Evolutionary conservation across 2,329 filamentous ascomycete species (phyloP), one percentile per base, ranked within the genome.

Genomic region (Stromatinia cepivora): DNA sequence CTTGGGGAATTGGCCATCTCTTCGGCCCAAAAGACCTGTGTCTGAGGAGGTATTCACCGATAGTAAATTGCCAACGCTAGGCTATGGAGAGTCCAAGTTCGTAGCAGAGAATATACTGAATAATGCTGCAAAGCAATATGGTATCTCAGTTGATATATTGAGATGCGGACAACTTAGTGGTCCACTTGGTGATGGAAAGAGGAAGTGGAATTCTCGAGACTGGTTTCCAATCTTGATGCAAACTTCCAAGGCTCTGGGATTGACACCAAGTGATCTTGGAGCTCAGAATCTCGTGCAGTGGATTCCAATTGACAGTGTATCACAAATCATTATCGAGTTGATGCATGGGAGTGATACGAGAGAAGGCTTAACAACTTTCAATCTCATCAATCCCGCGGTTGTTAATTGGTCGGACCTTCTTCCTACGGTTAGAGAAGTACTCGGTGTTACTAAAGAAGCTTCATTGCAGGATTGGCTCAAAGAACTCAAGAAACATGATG

Each of bases 201-300:
- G 85, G 0, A 71, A 74, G 31, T 89, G 86, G 87, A 87, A 85
- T 70, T 78, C 76, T 34, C 80, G 84, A 13, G 87, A 89, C 71
- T 88, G 85, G 83, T 34, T 64, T 34, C 31, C 31, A 22, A 52
- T 25, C 17, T 10, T 52, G 4, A 5, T 64, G 17, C 45, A 28
- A 28, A 36, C 45, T 25, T 50, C 31, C 20, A 64, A 64, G 22
- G 61, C 17, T 4, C 28, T 52, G 7, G 46, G 20, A 36, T n/a
- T 25, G 28, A 17, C 39, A 25, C 61, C 61, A 50, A 64, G n/a
- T 20, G 22, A 64, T 36, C 73, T 84, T 6, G 80, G 80, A 0
- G 50, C 75, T 6, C 72, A 70, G 2, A 72, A 81, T 25, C 72
- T 74, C 3, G 73, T 84, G 3, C 80, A 83, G 66, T 84, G 82